A percentile compares a stretch with the other conserved stretches of the same genome.
These are phyloP conservation scores for Ilyonectria sp. DNA, from an alignment of 2,329 filamentous ascomycete species.

Conservation along the genomic window DNA sequence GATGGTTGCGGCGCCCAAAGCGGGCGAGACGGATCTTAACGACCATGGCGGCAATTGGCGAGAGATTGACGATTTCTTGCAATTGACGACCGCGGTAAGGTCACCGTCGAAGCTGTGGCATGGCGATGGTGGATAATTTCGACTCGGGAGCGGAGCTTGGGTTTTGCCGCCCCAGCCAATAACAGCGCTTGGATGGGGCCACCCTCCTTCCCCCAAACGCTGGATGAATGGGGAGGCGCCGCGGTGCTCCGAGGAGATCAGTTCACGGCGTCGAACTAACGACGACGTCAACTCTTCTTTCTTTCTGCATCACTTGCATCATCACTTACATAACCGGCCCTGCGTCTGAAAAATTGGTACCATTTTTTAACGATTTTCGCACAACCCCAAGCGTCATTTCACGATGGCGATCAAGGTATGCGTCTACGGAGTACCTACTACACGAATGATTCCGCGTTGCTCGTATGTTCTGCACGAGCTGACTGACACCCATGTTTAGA, in stretches of 20 bases:
- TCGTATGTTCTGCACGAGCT: constrained; percentile 24
- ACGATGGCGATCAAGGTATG: constrained; percentile 54
- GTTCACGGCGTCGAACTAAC: not conserved
- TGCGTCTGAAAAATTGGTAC: not conserved
- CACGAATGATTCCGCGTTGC: not conserved
- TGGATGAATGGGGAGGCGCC: not conserved
- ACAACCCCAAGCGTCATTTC: constrained; percentile 2
- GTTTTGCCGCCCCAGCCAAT: constrained; percentile 57
- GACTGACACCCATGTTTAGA: constrained; percentile 66
- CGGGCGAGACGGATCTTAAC: constrained; percentile 94
- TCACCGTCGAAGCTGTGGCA: constrained; percentile 23
- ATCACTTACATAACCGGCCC: not conserved
- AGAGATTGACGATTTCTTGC: constrained; percentile 6
- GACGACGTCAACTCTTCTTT: not conserved
- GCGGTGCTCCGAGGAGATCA: constrained; percentile 28
- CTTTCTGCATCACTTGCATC: not conserved
- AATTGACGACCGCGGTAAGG: constrained; percentile 35
- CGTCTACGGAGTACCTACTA: not conserved
- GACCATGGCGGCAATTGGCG: constrained; percentile 75
- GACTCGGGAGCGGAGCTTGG: constrained; percentile 45
- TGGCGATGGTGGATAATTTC: constrained; percentile 51
- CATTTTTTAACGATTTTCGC: not conserved
- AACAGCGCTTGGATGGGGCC: constrained; percentile 5
- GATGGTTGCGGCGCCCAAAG: constrained; percentile 89
- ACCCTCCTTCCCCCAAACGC: constrained; percentile 10